phyloP scores from a whole-genome alignment of 2,329 filamentous ascomycete genomes.

The Rhinocladiella similis region DNA sequence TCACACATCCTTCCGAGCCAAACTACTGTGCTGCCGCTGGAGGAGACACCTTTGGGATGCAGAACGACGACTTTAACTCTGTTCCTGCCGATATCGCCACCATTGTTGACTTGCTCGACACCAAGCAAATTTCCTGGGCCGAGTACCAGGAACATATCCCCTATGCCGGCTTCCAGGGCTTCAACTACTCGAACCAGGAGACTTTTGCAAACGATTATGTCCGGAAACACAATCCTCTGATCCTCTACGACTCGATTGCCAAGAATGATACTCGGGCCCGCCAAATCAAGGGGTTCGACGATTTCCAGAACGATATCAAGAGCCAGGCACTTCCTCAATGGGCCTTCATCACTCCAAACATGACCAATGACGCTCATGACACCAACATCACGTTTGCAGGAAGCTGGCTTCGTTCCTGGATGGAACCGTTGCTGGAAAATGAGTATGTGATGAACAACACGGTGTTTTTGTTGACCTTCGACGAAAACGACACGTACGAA shows the following conservation, averaged over 20 bases:
- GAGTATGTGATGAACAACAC: slow-evolving; percentile 73
- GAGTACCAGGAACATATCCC: slow-evolving; percentile 79
- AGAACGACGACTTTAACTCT: slow-evolving; percentile 64
- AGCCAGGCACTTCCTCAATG: slow-evolving; percentile 68
- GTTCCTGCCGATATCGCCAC: slow-evolving; percentile 63
- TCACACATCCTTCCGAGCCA: slow-evolving; percentile 73
- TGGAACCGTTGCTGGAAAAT: slow-evolving; percentile 69
- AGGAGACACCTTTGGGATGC: slow-evolving; percentile 73
- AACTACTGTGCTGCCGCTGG: slow-evolving; percentile 71
- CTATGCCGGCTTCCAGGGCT: slow-evolving; percentile 70
- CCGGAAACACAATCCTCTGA: slow-evolving; percentile 73
- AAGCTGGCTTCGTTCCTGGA: slow-evolving; percentile 65
- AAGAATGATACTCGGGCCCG: slow-evolving; percentile 60
- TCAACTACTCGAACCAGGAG: slow-evolving; percentile 62
- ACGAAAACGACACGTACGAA: slow-evolving; percentile 72
- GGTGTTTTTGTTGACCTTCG: slow-evolving; percentile 74
- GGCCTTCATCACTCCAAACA: slow-evolving; percentile 54
- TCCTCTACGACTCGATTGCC: slow-evolving; percentile 67
- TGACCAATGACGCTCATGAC: slow-evolving; percentile 73
- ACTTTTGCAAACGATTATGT: slow-evolving; percentile 74
- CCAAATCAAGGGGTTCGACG: slow-evolving; percentile 71
- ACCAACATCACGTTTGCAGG: slow-evolving; percentile 68
- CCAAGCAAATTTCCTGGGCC: slow-evolving; percentile 65
- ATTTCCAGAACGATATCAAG: slow-evolving; percentile 68
- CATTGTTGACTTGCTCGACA: slow-evolving; percentile 68